These are phyloP conservation scores for Pleurotus eryngii DNA, from an alignment of 768 basidiomycete genomes.

Conservation along the genomic window DNA sequence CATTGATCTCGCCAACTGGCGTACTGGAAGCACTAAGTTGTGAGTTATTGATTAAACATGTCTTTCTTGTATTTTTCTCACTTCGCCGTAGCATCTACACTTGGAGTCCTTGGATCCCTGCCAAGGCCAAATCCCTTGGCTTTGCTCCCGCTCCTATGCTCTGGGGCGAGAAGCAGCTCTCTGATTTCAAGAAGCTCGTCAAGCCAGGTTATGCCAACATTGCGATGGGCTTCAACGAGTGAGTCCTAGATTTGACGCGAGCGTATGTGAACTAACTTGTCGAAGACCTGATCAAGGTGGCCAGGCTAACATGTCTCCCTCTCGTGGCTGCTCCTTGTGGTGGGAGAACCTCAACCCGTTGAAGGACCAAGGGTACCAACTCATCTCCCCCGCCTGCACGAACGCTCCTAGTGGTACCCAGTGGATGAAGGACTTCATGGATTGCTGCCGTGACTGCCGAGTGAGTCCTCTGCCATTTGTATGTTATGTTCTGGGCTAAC, in stretches of 20 bases:
- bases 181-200: constrained; percentile 44
- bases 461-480: constrained; percentile 33
- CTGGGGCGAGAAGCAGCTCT: constrained; percentile 57
- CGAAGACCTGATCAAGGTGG: constrained; percentile 62
- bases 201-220: constrained; percentile 46
- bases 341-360: constrained; percentile 59
- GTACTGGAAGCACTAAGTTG: constrained; percentile 39
- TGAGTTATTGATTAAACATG: constrained; percentile 22
- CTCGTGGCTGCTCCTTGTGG: constrained; percentile 54
- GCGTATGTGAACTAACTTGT: not conserved
- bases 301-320: constrained; percentile 61
- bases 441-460: not conserved
- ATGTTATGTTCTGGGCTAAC: too few relatives aligned
- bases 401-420: constrained; percentile 50
- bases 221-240: constrained; percentile 77
- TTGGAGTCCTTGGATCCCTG: constrained; percentile 59
- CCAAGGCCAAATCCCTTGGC: constrained; percentile 38
- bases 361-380: constrained; percentile 46
- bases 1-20: constrained; percentile 47
- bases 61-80: not conserved
- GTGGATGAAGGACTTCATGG: constrained; percentile 66
- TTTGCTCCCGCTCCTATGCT: constrained; percentile 62
- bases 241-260: constrained; percentile 17
- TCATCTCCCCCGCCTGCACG: constrained; percentile 68
- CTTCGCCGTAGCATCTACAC: constrained; percentile 47